Evolutionary conservation across 2,329 filamentous ascomycete genomes (phyloP).

Genomic region (Chaetothyriales sp.): DNA sequence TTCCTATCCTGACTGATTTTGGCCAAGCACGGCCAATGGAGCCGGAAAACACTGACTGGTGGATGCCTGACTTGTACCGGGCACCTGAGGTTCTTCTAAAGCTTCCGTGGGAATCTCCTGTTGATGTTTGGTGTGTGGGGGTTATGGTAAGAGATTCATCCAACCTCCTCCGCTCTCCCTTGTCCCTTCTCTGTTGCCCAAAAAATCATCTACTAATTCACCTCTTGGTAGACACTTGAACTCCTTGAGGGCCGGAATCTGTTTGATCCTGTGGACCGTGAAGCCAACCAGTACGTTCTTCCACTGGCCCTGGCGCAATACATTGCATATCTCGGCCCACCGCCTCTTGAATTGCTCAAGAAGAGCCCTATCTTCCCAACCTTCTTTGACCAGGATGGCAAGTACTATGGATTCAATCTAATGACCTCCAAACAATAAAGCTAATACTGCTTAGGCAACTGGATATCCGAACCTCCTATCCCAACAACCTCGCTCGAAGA

Average conservation of each 20-base stretch:
- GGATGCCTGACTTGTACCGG: constrained; percentile 18
- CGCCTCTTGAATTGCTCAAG: constrained; percentile 15
- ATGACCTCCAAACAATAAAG: background rate
- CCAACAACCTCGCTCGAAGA: constrained; percentile 13
- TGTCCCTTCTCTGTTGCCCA: too few relatives aligned
- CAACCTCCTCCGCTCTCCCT: too few relatives aligned
- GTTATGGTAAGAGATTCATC: constrained; percentile 15
- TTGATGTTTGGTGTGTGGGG: constrained; percentile 19
- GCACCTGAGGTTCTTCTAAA: constrained; percentile 17
- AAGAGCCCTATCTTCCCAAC: constrained; percentile 7
- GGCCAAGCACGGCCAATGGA: constrained; percentile 10
- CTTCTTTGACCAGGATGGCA: background rate
- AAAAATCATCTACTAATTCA: too few relatives aligned
- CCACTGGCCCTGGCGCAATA: constrained; percentile 19
- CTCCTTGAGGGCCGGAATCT: too few relatives aligned
- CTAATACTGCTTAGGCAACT: too few relatives aligned
- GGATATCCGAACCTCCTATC: constrained; percentile 2
- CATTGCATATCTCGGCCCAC: constrained; percentile 18
- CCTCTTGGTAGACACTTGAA: too few relatives aligned
- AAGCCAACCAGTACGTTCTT: too few relatives aligned
- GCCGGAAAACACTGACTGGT: constrained; percentile 10
- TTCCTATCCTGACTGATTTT: constrained; percentile 12
- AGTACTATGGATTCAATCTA: background rate
- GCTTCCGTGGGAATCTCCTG: constrained; percentile 15
- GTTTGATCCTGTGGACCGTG: too few relatives aligned